Percentiles rank a stretch among this genome's conserved stretches.
These are phyloP conservation scores for Phytopythium helicoides DNA, from an alignment of 352 stramenopile species.

Conservation along the genomic window DNA sequence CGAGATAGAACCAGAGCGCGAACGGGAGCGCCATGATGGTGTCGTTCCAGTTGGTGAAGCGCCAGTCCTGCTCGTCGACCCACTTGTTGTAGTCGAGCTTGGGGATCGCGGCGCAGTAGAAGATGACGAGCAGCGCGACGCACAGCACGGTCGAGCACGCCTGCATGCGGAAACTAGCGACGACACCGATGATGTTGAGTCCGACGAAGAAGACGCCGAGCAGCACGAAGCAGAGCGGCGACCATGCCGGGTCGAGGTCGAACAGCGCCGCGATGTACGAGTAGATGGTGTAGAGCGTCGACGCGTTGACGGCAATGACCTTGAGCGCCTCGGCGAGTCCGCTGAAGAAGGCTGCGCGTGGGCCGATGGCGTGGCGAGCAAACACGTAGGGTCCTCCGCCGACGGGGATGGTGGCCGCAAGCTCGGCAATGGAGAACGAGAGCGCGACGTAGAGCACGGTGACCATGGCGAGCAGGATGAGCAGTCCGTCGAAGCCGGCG, in stretches of 20 bases:
- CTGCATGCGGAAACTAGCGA: slow-evolving; percentile 62
- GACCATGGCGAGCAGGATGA: slow-evolving; percentile 49
- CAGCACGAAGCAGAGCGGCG: slow-evolving; percentile 53
- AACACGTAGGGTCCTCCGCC: slow-evolving; percentile 61
- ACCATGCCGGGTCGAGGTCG: slow-evolving; percentile 41
- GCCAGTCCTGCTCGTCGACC: slow-evolving; percentile 47
- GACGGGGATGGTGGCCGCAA: slow-evolving; percentile 45
- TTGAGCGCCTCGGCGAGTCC: slow-evolving; percentile 60
- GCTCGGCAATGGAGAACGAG: slow-evolving; percentile 61
- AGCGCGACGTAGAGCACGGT: slow-evolving; percentile 61
- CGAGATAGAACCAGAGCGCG: slow-evolving; percentile 63
- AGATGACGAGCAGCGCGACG: slow-evolving; percentile 51
- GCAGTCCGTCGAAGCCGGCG: slow-evolving; percentile 50
- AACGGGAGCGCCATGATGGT: slow-evolving; percentile 52
- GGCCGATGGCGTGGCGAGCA: slow-evolving; percentile 49
- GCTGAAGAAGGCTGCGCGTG: slow-evolving; percentile 45
- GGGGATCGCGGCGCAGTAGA: slow-evolving; percentile 45
- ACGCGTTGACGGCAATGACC: slow-evolving; percentile 44
- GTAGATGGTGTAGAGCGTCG: slow-evolving; percentile 47
- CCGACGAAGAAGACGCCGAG: slow-evolving; percentile 48
- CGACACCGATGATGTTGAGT: slow-evolving; percentile 53
- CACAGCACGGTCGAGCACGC: slow-evolving; percentile 43
- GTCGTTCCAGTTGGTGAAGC: slow-evolving; percentile 46
- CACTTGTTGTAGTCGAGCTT: slow-evolving; percentile 52
- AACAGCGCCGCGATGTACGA: slow-evolving; percentile 57